A percentile compares a stretch with the other conserved stretches of the same genome.
Evolutionary conservation across 129 eudicot species (phyloP).

Genomic region (Centella asiatica): DNA sequence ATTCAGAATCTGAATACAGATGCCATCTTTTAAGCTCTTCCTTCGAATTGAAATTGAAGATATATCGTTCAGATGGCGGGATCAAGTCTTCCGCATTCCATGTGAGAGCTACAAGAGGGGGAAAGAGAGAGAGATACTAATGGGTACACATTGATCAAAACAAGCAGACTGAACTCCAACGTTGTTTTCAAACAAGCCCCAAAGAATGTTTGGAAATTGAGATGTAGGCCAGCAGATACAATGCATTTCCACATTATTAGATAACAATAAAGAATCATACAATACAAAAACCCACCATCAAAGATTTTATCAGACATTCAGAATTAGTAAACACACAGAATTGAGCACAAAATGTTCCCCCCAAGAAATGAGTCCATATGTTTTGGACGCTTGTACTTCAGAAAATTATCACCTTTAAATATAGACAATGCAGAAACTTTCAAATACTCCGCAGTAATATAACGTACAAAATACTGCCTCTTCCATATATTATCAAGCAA

Average conservation of each 20-base stretch:
- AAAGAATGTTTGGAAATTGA: not conserved
- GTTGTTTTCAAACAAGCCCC: not conserved
- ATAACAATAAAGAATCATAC: not conserved
- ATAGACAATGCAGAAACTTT: no score
- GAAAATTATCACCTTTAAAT: no score
- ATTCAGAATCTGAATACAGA: constrained; percentile 93
- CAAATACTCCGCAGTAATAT: no score
- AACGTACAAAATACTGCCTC: no score
- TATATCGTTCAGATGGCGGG: constrained; percentile 69
- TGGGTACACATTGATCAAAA: not conserved
- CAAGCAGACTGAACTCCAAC: not conserved
- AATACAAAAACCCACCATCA: no score
- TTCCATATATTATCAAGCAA: no score
- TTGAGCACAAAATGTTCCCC: no score
- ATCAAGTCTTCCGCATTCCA: constrained; percentile 78
- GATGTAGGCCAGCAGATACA: not conserved
- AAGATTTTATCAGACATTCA: no score
- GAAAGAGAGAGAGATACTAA: constrained; percentile 3
- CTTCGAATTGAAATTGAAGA: constrained; percentile 67
- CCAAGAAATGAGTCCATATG: no score
- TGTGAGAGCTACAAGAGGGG: constrained; percentile 54
- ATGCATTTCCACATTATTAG: not conserved
- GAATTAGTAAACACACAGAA: no score
- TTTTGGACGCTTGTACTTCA: no score
- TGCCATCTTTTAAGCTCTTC: constrained; percentile 89